phyloP scores from a whole-genome alignment of 176 grass and related monocot genomes.

The Juncus effusus region DNA sequence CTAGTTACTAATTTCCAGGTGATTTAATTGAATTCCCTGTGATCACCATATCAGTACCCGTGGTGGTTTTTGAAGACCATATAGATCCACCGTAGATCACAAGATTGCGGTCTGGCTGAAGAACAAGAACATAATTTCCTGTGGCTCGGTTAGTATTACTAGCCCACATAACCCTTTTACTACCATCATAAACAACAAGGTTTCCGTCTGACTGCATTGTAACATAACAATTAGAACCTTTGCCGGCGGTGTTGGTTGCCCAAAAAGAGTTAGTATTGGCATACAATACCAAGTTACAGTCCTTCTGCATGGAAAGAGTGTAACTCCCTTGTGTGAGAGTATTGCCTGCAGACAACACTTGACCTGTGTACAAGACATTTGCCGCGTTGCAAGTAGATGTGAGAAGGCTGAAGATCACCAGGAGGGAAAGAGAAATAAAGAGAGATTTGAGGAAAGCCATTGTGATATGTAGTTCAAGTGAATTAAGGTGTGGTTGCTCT shows the following conservation, averaged over 20 bases:
- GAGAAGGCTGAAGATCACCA: neutral
- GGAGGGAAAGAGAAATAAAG: neutral
- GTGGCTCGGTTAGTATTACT: neutral
- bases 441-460: too few relatives aligned
- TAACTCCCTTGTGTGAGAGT: slow-evolving; percentile 9
- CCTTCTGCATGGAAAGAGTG: slow-evolving; percentile 20
- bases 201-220: slow-evolving; percentile 33
- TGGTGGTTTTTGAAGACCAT: slow-evolving; percentile 15
- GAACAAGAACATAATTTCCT: slow-evolving; percentile 25
- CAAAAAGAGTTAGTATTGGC: slow-evolving; percentile 4
- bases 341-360: slow-evolving; percentile 7
- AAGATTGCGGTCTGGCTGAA: slow-evolving; percentile 28
- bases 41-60: slow-evolving; percentile 20
- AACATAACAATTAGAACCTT: neutral
- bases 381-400: neutral
- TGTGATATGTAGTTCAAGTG: too few relatives aligned
- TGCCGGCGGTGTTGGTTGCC: neutral
- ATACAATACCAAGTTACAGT: slow-evolving; percentile 40
- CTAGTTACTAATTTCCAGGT: too few relatives aligned
- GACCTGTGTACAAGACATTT: slow-evolving; percentile 11
- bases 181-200: slow-evolving; percentile 25
- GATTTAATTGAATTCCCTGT: too few relatives aligned
- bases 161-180: slow-evolving; percentile 6
- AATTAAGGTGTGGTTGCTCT: too few relatives aligned
- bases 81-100: slow-evolving; percentile 16